These are phyloP conservation scores for Hypomyces rosellus DNA, from an alignment of 2,329 filamentous ascomycete genomes.

Conservation along the genomic window DNA sequence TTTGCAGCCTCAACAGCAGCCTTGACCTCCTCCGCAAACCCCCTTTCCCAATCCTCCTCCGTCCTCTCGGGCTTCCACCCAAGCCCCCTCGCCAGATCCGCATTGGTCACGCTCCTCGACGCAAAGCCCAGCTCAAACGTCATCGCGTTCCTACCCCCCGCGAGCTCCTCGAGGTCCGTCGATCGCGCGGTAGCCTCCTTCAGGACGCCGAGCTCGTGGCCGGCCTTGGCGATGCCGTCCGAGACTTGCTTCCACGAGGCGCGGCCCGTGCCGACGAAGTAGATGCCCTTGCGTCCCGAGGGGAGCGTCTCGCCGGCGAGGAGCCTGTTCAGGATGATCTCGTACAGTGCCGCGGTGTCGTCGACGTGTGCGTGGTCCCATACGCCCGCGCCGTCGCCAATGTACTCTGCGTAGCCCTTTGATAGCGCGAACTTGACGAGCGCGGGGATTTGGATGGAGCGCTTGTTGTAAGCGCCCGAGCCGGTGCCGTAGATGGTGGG, in stretches of 20 bases:
- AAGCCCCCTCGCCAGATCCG: slow-evolving; percentile 19
- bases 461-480: slow-evolving; percentile 34
- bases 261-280: slow-evolving; percentile 35
- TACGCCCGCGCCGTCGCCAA: slow-evolving; percentile 30
- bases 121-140: slow-evolving; percentile 29
- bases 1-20: background rate
- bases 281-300: slow-evolving; percentile 32
- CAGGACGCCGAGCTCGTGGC: slow-evolving; percentile 24
- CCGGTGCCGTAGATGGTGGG: slow-evolving; percentile 42
- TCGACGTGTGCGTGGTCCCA: slow-evolving; percentile 41
- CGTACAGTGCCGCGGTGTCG: slow-evolving; percentile 37
- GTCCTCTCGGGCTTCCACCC: slow-evolving; percentile 29
- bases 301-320: slow-evolving; percentile 27
- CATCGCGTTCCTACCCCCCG: slow-evolving; percentile 13
- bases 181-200: slow-evolving; percentile 20
- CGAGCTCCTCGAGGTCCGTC: slow-evolving; percentile 24
- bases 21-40: slow-evolving; percentile 17
- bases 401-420: slow-evolving; percentile 13
- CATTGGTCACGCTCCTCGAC: slow-evolving; percentile 18
- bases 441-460: slow-evolving; percentile 32
- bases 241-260: slow-evolving; percentile 35
- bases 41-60: slow-evolving; percentile 19
- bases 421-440: slow-evolving; percentile 25
- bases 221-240: slow-evolving; percentile 27
- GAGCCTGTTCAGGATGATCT: slow-evolving; percentile 28